These are phyloP conservation scores for rapeseed (Brassica napus) DNA, from an alignment of 345 rosid species.

Conservation along the genomic window Da-Ae NC_063444.1:50997001-50997500, in stretches of 20 bases:
- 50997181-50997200: conserved; percentile 41
- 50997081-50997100: not conserved
- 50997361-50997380: conserved; percentile 77
- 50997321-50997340: conserved; percentile 79
- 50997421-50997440: conserved; percentile 10
- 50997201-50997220: conserved; percentile 86
- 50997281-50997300: conserved; percentile 76
- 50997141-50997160: conserved; percentile 19
- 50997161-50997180: conserved; percentile 30
- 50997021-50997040: conserved; percentile 34
- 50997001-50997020: conserved; percentile 24
- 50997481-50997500: conserved; percentile 93
- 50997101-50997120: conserved; percentile 19
- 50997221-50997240: conserved; percentile 95
- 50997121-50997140: not conserved
- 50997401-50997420: conserved; percentile 90
- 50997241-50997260: conserved; percentile 84
- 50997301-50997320: conserved; percentile 71
- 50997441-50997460: conserved; percentile 5
- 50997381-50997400: conserved; percentile 76
- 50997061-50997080: conserved; percentile 24
- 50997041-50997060: not conserved
- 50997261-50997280: conserved; percentile 58
- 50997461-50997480: not conserved
- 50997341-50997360: conserved; percentile 65